Evolutionary conservation across 495 filamentous ascomycete species (phyloP).

Genomic region (Neurospora sp.): DNA sequence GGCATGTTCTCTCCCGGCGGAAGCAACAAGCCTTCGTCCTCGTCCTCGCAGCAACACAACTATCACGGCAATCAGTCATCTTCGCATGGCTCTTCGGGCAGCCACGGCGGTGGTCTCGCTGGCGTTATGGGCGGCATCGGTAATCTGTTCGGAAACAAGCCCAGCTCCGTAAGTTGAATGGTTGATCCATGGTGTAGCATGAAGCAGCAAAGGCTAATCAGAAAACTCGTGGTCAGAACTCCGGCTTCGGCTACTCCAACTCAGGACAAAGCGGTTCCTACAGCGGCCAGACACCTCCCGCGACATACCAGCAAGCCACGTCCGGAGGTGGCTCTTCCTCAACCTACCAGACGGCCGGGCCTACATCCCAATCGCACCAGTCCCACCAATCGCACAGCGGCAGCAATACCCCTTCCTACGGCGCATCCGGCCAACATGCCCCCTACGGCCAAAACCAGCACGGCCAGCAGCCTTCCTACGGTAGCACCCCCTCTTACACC

Average conservation of each 20-base stretch:
- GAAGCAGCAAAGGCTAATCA: constrained; percentile 1
- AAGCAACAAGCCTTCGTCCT: constrained; percentile 16
- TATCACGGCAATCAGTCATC: constrained; percentile 25
- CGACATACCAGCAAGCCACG: constrained; percentile 34
- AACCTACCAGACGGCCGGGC: constrained; percentile 13
- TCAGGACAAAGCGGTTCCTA: constrained; percentile 32
- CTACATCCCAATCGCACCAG: constrained; percentile 6
- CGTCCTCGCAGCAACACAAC: constrained; percentile 22
- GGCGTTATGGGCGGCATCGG: constrained; percentile 36
- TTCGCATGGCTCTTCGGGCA: constrained; percentile 10
- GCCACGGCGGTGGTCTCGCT: constrained; percentile 27
- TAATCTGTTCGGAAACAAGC: constrained; percentile 31
- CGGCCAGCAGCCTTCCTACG: constrained; percentile 4
- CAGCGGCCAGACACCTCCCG: constrained; percentile 38
- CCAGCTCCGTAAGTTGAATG: constrained; percentile 18
- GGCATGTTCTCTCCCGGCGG: constrained; percentile 33
- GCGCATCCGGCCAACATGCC: constrained; percentile 4
- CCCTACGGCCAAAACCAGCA: constrained; percentile 12
- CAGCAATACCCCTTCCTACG: constrained; percentile 11
- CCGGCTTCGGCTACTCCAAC: constrained; percentile 46
- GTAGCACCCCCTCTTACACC: not conserved
- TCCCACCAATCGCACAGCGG: constrained; percentile 11
- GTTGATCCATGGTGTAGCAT: not conserved
- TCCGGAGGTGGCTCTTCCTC: constrained; percentile 3
- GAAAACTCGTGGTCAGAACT: constrained; percentile 17